Percentiles rank a stretch among this genome's conserved stretches.
Conservation (phyloP, 345 rosid genomes). For the Orychophragmus violaceus region DNA sequence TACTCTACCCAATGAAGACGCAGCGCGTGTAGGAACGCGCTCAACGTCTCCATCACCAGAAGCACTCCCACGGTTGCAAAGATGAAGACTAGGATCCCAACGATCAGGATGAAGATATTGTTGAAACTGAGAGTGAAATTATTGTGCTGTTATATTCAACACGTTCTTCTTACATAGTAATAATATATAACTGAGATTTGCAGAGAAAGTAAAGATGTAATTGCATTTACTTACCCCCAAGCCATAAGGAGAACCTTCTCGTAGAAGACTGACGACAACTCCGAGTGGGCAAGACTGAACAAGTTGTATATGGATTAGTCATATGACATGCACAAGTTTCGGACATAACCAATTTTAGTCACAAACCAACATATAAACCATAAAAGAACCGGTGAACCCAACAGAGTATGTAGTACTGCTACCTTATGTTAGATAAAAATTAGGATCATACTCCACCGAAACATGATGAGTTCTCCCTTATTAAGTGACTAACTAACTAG, state of each 20-base stretch:
- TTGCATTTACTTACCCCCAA: slow-evolving; percentile 58
- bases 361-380: too few relatives aligned
- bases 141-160: too few relatives aligned
- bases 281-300: slow-evolving; percentile 83
- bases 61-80: slow-evolving; percentile 89
- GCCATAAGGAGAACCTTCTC: slow-evolving; percentile 90
- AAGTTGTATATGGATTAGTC: neutral
- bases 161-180: too few relatives aligned
- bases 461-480: neutral
- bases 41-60: slow-evolving; percentile 97
- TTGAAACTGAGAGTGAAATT: too few relatives aligned
- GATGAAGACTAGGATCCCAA: slow-evolving; percentile 65
- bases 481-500: neutral
- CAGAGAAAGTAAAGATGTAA: neutral
- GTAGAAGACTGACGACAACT: too few relatives aligned
- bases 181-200: too few relatives aligned
- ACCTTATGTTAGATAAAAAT: too few relatives aligned
- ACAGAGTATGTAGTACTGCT: too few relatives aligned
- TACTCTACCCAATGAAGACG: slow-evolving; percentile 98
- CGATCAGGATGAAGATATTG: slow-evolving; percentile 55
- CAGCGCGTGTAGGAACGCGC: slow-evolving; percentile 89
- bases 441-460: too few relatives aligned
- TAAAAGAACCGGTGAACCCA: too few relatives aligned
- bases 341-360: too few relatives aligned
- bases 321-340: too few relatives aligned